Percentiles rank a stretch among this genome's conserved stretches.
Conservation (phyloP, 495 filamentous ascomycete species). For the Penicillium silybi region DNA sequence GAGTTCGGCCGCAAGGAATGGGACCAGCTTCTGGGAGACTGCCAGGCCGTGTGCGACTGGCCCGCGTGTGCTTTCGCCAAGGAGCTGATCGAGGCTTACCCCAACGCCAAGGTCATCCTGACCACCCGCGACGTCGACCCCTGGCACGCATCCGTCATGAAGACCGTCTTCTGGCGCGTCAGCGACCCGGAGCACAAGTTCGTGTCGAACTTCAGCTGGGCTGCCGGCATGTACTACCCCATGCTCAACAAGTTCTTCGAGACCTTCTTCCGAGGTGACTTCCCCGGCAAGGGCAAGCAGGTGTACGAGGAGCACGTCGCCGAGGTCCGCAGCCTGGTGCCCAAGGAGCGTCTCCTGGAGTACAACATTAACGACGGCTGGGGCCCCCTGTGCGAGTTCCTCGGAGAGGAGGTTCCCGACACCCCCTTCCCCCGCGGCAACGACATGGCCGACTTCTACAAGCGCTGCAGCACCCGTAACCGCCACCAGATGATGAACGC, state of each 20-base stretch:
- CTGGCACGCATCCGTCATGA: constrained; percentile 54
- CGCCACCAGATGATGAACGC: constrained; percentile 60
- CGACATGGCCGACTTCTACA: constrained; percentile 56
- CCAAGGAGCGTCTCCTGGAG: constrained; percentile 53
- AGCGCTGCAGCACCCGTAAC: constrained; percentile 55
- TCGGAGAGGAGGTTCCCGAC: constrained; percentile 55
- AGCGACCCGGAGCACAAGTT: constrained; percentile 52
- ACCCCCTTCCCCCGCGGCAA: constrained; percentile 45
- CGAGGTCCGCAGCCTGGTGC: constrained; percentile 43
- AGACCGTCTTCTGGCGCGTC: constrained; percentile 51
- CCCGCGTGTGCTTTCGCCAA: constrained; percentile 62
- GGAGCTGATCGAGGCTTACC: constrained; percentile 66
- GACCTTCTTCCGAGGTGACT: constrained; percentile 51
- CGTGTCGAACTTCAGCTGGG: constrained; percentile 52
- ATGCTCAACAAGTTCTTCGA: constrained; percentile 59
- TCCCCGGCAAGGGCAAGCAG: constrained; percentile 49
- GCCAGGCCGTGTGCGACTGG: constrained; percentile 64
- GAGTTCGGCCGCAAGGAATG: constrained; percentile 61
- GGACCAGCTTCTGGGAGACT: constrained; percentile 64
- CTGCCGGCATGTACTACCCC: constrained; percentile 55
- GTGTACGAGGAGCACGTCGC: constrained; percentile 46
- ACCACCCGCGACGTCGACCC: constrained; percentile 58
- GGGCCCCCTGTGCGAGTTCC: constrained; percentile 64
- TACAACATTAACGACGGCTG: constrained; percentile 64
- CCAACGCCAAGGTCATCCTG: constrained; percentile 65